A percentile compares a stretch with the other conserved stretches of the same genome.
These are phyloP conservation scores for Acer yangbiense DNA, from an alignment of 345 rosid species.

Conservation along the genomic window DNA sequence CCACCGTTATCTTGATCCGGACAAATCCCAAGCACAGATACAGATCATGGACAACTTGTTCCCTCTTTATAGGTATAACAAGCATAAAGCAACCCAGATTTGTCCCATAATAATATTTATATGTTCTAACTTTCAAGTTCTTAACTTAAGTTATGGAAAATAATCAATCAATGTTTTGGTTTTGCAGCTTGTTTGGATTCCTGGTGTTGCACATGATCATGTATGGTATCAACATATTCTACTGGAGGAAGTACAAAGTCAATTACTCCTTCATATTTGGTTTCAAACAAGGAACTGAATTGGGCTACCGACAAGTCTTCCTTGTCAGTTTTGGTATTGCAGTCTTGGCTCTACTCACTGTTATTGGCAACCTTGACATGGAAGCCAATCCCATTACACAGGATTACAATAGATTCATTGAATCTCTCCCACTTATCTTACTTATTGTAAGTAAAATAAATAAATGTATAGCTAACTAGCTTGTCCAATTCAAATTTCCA, in stretches of 20 bases:
- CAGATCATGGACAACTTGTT: conserved; percentile 61
- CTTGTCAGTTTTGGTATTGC: conserved; percentile 43
- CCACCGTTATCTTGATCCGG: conserved; percentile 28
- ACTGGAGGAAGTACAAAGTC: conserved; percentile 48
- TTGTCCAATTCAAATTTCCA: not conserved
- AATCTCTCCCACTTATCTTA: conserved; percentile 40
- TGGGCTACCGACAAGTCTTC: conserved; percentile 41
- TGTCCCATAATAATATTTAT: too few species aligned
- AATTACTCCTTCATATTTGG: conserved; percentile 59
- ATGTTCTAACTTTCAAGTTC: too few species aligned
- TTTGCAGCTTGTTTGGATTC: conserved; percentile 44
- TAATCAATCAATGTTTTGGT: not conserved
- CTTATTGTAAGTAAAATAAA: conserved; percentile 21
- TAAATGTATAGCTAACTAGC: not conserved
- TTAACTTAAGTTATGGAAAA: not conserved
- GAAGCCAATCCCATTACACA: conserved; percentile 41
- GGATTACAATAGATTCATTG: conserved; percentile 32
- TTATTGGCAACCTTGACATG: conserved; percentile 46
- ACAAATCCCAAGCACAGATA: conserved; percentile 20
- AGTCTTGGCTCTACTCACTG: conserved; percentile 31
- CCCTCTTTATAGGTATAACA: conserved; percentile 58
- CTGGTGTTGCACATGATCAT: conserved; percentile 44
- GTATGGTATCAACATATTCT: conserved; percentile 46
- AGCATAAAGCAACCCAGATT: not conserved
- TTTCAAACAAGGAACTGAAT: conserved; percentile 47